Evolutionary conservation across 148 eudicot genomes (phyloP), one percentile per base, ranked within the genome.

Genomic region (Selenicereus undatus): DNA sequence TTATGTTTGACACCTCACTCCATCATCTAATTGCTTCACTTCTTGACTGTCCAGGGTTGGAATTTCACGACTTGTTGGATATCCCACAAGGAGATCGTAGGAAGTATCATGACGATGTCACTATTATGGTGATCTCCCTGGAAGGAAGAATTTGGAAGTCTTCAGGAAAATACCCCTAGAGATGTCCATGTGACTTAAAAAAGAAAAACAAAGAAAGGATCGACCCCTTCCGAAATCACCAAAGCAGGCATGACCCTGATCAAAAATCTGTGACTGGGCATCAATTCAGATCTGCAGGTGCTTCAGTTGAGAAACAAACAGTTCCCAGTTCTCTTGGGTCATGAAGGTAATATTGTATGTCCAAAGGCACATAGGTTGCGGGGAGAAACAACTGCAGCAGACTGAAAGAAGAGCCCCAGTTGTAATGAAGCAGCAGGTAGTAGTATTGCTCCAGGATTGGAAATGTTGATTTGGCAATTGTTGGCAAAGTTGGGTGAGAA

Each of bases 111-210:
- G 99, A 97, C 75, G 99, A 97, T 88, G 99, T 97, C 77, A 97
- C 99, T 8, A 98, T 97, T 56, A 97, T 97, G 99, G 94, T 97
- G 82, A 84, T 97, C 32, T 97, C 99, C 35, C 95, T 97, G 56
- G 99, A 97, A 90, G 99, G 99, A 74, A 88, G 97, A 84, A 97
- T 97, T 52, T 97, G 99, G 99, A 97, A 97, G 87, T 97, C 99
- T 35, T 97, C 99, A 8, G 99, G 99, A 76, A 94, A 97, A 82
- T 97, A 94, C 86, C 91, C 91, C 13, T 97, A 84, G 92, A 62
- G 30, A 45, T 51, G 78, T 84, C 74, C 84, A 78, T 54, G 81
- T 74, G 71, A 30, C 62, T 56, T 14, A 66, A 66, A 12, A 29
- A 27, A 66, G 27, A 66, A 66, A 13, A 32, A 27, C 11, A 14